Base-by-base conservation (phyloP, 257 asterid species). In the Mentha longifolia region DNA sequence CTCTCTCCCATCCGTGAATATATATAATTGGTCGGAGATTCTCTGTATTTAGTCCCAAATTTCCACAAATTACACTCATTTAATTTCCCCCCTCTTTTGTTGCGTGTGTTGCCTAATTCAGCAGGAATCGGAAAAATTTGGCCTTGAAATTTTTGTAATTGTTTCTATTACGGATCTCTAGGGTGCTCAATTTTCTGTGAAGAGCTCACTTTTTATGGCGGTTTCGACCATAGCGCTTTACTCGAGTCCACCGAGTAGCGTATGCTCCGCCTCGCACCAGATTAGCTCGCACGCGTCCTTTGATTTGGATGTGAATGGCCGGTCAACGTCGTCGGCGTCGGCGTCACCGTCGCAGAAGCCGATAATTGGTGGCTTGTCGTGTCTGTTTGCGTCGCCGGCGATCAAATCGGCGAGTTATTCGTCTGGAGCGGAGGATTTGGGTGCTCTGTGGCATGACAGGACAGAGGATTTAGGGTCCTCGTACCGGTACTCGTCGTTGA, bases 201-300 rank as follows among this genome's bases (percentile, higher is more conserved):
- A 49, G 31, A 60, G 7, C 73, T 55, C 50, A 51, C 66, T 28
- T 28, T 67, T 59, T 11, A 93, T 93, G 97, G 90, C 88, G 76
- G 92, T 89, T 72, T 88, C 99, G 77, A 76, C 99, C 50, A 94
- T 91, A 62, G 97, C 97, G 61, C 87, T 91, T 51, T 90, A 85
- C 79, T 88, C 97, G 45, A 90, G 88, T 76, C 87, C 98, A 20
- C 91, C 97, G 64, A 82, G 89, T 72, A 84, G 88, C 79, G 79
- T 93, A 20, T 89, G 94, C 78, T 84, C 97, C 47, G 81, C 92
- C 59, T 78, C 97, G 49, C 89, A 91, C 75, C 97, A 87, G 83
- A 86, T 92, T 81, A 87, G 82, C 75, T 77, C 97, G 31, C 93
- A 89, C 75, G 87, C 84, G 0, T 76, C 93, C 5, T 80, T 60